Percentiles rank a stretch among this genome's conserved stretches.
phyloP scores from a whole-genome alignment of 2,329 filamentous ascomycete genomes.

The Claviceps pazoutovae region DNA sequence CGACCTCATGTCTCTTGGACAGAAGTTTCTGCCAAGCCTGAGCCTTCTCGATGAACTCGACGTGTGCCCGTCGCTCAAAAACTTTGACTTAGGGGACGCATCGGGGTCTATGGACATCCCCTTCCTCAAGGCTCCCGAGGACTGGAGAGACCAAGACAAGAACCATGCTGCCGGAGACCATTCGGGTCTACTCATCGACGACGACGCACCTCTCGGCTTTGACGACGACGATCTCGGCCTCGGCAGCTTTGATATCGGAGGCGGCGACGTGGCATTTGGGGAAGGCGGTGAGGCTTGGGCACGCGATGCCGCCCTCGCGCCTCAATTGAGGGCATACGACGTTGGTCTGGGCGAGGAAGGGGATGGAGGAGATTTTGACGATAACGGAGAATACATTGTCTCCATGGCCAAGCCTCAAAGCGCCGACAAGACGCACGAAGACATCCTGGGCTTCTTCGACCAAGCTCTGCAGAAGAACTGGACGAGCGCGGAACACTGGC shows the following conservation, averaged over 20 bases:
- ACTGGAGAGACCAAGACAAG: slow-evolving; percentile 62
- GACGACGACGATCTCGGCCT: slow-evolving; percentile 54
- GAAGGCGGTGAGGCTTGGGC: slow-evolving; percentile 96
- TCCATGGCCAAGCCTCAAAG: slow-evolving; percentile 57
- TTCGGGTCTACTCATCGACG: slow-evolving; percentile 73
- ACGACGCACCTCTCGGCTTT: slow-evolving; percentile 71
- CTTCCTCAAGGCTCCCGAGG: slow-evolving; percentile 77
- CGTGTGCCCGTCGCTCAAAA: slow-evolving; percentile 88
- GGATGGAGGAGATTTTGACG: slow-evolving; percentile 25
- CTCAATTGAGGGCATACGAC: slow-evolving; percentile 70
- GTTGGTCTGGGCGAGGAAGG: slow-evolving; percentile 40
- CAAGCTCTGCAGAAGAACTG: slow-evolving; percentile 94
- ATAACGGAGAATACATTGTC: slow-evolving; percentile 61
- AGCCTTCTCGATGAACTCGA: slow-evolving; percentile 68
- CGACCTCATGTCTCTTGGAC: slow-evolving; percentile 59
- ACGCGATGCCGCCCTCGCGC: slow-evolving; percentile 71
- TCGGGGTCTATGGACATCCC: slow-evolving; percentile 79
- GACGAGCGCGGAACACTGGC: slow-evolving; percentile 97
- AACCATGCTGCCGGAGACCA: slow-evolving; percentile 48
- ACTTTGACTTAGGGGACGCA: slow-evolving; percentile 78
- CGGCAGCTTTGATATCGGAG: slow-evolving; percentile 55
- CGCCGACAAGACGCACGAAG: slow-evolving; percentile 64
- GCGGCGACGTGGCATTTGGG: slow-evolving; percentile 76
- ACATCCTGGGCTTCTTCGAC: slow-evolving; percentile 96
- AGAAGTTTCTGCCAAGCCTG: slow-evolving; percentile 77